These are phyloP conservation scores for Hydrangea macrophylla DNA, from an alignment of 148 eudicot species.

Conservation along the genomic window DNA sequence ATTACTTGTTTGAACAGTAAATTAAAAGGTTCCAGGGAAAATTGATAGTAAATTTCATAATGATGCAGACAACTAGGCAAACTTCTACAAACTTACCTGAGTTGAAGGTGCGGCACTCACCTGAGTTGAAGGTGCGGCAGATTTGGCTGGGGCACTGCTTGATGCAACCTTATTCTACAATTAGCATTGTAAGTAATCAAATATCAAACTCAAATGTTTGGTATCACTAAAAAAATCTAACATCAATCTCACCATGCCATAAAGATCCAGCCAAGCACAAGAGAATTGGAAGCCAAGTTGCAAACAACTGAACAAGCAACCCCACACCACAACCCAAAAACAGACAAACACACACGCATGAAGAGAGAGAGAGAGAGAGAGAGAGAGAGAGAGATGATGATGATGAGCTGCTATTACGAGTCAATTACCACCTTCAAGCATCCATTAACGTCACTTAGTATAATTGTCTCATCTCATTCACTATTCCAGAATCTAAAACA, in stretches of 20 bases:
- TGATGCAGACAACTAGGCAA: no score
- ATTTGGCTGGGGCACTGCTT: constrained; percentile 44
- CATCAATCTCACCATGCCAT: not conserved
- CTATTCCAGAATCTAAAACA: not conserved
- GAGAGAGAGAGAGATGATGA: no score
- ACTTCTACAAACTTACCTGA: no score
- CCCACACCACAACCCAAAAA: no score
- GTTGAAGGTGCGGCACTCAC: no score
- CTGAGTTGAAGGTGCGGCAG: constrained; percentile 47
- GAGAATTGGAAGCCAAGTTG: not conserved
- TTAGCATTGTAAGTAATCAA: not conserved
- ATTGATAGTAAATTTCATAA: no score
- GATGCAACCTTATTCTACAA: constrained; percentile 56
- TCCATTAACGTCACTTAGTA: not conserved
- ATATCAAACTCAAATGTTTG: constrained; percentile 4
- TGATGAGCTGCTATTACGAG: not conserved
- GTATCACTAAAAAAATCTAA: not conserved
- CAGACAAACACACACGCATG: no score
- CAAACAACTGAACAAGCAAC: no score
- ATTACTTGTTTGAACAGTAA: no score
- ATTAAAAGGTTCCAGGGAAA: no score
- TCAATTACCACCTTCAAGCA: constrained; percentile 1
- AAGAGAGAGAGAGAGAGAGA: no score
- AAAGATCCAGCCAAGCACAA: no score
- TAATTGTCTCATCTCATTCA: not conserved